Evolutionary conservation across 2,329 filamentous ascomycete species (phyloP).

Genomic region (Pseudocercospora vitis): DNA sequence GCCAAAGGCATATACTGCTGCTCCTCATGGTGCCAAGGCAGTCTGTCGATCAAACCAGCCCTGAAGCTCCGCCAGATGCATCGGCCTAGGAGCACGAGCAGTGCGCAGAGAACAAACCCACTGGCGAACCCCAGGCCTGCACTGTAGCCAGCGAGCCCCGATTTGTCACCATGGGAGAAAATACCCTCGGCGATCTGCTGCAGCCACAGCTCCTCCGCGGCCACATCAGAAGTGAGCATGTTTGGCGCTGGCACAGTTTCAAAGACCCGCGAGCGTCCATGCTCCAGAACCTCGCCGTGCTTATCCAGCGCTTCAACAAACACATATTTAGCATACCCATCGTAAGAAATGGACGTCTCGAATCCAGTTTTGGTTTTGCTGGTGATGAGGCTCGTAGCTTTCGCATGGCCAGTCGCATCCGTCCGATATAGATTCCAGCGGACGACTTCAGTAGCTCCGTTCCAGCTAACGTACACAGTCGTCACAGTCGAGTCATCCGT

Average conservation of each 20-base stretch:
- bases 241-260: not conserved
- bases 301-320: not conserved
- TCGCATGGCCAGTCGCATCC: not conserved
- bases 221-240: not conserved
- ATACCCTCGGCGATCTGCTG: not conserved
- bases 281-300: not conserved
- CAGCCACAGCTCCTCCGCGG: constrained; percentile 4
- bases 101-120: not conserved
- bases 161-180: not conserved
- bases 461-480: constrained; percentile 53
- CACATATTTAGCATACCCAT: constrained; percentile 2
- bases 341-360: not conserved
- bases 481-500: constrained; percentile 25
- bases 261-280: not conserved
- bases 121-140: not conserved
- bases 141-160: not conserved
- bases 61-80: not conserved
- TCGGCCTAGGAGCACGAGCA: not conserved
- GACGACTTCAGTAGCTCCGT: constrained; percentile 41
- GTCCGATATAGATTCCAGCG: not conserved
- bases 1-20: not conserved
- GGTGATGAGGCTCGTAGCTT: not conserved
- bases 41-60: not conserved
- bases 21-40: not conserved
- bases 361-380: not conserved